A percentile compares a stretch with the other conserved stretches of the same genome.
Conservation (phyloP, 768 basidiomycete genomes). For the Tricholoma sp. region DNA sequence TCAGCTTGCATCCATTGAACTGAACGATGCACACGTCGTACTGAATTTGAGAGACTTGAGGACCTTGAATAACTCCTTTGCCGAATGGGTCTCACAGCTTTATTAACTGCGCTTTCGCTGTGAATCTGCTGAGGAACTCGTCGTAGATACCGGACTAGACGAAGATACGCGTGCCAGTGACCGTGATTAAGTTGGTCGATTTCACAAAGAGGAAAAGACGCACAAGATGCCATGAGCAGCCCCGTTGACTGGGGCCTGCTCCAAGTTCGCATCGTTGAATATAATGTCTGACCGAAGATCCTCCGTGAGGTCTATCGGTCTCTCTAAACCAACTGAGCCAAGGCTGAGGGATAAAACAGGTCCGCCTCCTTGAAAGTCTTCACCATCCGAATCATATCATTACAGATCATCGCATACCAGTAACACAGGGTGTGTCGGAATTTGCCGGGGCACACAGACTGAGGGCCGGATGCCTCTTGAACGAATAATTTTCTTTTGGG, state of each 20-base stretch:
- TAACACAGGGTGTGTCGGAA: conserved; percentile 14
- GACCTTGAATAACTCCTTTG: conserved; percentile 61
- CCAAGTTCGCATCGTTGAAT: conserved; percentile 60
- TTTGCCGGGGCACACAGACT: no score
- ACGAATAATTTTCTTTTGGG: no score
- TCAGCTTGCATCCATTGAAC: not conserved
- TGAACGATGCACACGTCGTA: conserved; percentile 28
- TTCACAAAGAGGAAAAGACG: not conserved
- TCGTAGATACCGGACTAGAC: conserved; percentile 82
- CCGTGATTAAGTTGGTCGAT: conserved; percentile 36
- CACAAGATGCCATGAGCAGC: no score
- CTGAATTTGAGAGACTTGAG: conserved; percentile 73
- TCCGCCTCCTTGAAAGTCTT: conserved; percentile 79
- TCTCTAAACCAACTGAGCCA: not conserved
- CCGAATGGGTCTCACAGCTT: conserved; percentile 72
- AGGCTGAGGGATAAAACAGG: conserved; percentile 30
- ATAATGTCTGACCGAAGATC: conserved; percentile 65
- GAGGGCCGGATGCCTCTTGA: no score
- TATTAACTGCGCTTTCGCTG: conserved; percentile 44
- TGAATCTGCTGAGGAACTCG: conserved; percentile 65
- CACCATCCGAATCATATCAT: conserved; percentile 90
- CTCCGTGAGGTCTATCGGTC: conserved; percentile 56
- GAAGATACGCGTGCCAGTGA: conserved; percentile 83
- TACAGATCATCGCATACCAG: conserved; percentile 96
- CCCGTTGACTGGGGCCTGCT: conserved; percentile 66